Conservation (phyloP, 2,329 filamentous ascomycete species). For the Pestalotiopsis sp. region DNA sequence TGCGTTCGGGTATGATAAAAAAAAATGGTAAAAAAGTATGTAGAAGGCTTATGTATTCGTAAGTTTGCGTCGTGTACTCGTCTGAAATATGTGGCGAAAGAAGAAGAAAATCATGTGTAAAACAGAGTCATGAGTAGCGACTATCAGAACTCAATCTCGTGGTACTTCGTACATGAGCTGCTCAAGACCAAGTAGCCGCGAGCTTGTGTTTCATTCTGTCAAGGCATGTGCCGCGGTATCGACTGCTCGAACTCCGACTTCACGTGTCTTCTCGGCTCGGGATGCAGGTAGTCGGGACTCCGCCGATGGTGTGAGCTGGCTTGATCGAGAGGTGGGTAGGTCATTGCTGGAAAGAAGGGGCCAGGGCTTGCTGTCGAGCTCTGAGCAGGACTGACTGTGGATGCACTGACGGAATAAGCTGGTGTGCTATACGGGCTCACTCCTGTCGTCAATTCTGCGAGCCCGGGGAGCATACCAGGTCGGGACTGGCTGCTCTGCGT, state of each 20-base stretch:
- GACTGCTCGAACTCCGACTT: conserved; percentile 27
- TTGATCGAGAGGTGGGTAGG: conserved; percentile 42
- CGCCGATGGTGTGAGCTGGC: conserved; percentile 53
- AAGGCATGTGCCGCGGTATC: conserved; percentile 19
- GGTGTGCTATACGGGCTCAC: conserved; percentile 64
- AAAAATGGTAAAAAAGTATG: not conserved
- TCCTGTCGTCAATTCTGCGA: conserved; percentile 67
- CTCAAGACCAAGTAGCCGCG: too few relatives aligned
- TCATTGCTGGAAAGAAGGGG: conserved; percentile 35
- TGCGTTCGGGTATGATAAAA: not conserved
- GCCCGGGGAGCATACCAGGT: conserved; percentile 58
- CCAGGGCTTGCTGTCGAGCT: conserved; percentile 47
- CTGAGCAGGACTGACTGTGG: conserved; percentile 39
- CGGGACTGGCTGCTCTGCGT: conserved; percentile 40
- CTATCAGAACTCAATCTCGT: not conserved
- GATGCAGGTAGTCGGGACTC: conserved; percentile 49
- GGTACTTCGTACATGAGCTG: not conserved
- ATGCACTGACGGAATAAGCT: conserved; percentile 49
- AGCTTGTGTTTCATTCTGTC: not conserved
- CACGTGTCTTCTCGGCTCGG: conserved; percentile 47
- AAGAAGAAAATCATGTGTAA: not conserved
- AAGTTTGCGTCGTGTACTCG: not conserved
- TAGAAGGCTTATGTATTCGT: not conserved
- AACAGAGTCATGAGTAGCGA: not conserved
- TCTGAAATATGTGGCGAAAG: not conserved